A percentile compares a stretch with the other conserved stretches of the same genome.
Evolutionary conservation across 1,139 yeast genomes (phyloP).

Genomic region (Taphrina sp.): DNA sequence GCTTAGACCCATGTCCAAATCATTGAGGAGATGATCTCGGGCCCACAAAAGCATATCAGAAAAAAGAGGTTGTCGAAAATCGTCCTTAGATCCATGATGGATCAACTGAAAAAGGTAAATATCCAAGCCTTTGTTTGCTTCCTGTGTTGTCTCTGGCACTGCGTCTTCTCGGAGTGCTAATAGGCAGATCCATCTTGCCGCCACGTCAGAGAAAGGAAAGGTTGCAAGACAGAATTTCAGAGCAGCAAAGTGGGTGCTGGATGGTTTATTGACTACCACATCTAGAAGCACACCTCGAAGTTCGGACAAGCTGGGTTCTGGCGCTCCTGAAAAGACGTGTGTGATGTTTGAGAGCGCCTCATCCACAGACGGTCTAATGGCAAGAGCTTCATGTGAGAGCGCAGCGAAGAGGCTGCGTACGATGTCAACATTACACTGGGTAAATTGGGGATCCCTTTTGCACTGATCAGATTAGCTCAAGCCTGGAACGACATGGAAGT

Average conservation of each 20-base stretch:
- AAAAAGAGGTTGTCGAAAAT: neutral
- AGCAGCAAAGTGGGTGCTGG: conserved; percentile 50
- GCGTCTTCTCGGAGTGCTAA: conserved; percentile 59
- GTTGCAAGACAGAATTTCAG: conserved; percentile 65
- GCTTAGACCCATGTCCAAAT: neutral
- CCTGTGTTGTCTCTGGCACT: conserved; percentile 73
- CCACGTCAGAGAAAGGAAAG: conserved; percentile 66
- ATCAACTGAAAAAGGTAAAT: conserved; percentile 63
- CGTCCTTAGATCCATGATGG: conserved; percentile 17
- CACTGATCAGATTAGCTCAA: neutral
- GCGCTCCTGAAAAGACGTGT: conserved; percentile 51
- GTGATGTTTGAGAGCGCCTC: conserved; percentile 66
- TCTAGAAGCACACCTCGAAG: conserved; percentile 52
- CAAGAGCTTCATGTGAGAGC: conserved; percentile 62
- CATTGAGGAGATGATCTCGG: neutral
- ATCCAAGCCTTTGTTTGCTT: conserved; percentile 75
- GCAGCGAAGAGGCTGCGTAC: conserved; percentile 70
- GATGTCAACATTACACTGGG: conserved; percentile 52
- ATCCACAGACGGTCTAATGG: conserved; percentile 66
- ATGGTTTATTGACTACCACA: conserved; percentile 42
- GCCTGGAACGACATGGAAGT: no score
- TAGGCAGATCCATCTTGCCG: conserved; percentile 66
- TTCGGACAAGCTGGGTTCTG: conserved; percentile 46
- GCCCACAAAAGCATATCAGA: conserved; percentile 1
- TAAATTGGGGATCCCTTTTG: conserved; percentile 50